Evolutionary conservation across 306 rosid species (phyloP).

Genomic region (Rosa multiflora): DNA sequence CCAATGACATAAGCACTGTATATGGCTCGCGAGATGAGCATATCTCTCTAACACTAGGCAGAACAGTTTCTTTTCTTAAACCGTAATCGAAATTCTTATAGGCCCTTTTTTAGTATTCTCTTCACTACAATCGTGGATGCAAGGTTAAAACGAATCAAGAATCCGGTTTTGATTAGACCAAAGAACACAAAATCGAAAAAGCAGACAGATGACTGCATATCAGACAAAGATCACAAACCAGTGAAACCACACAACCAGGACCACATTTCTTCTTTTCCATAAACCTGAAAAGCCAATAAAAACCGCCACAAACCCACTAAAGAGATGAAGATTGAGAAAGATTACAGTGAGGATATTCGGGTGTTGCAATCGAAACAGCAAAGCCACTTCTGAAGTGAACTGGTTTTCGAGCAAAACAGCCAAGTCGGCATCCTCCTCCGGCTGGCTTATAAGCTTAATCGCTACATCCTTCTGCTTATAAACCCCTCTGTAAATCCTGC

Average conservation of each 20-base stretch:
- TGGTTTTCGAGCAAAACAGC: constrained; percentile 78
- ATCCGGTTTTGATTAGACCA: neutral
- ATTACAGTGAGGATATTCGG: constrained; percentile 85
- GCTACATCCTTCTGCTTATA: constrained; percentile 85
- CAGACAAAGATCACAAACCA: constrained; percentile 16
- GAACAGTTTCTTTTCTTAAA: neutral
- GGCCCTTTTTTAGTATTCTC: neutral
- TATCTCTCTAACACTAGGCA: neutral
- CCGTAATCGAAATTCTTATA: neutral
- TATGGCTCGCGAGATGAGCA: neutral
- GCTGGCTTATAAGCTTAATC: constrained; percentile 82
- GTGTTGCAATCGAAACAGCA: constrained; percentile 67
- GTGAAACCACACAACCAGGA: constrained; percentile 2
- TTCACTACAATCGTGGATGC: neutral
- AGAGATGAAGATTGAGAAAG: neutral
- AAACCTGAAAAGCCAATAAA: constrained; percentile 2
- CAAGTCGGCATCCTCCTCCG: constrained; percentile 75
- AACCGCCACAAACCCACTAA: neutral
- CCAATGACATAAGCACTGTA: neutral
- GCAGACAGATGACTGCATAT: constrained; percentile 3
- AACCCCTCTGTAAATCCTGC: constrained; percentile 87
- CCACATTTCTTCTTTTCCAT: neutral
- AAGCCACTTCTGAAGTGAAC: constrained; percentile 82
- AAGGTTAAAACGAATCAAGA: constrained; percentile 3
- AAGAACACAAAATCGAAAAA: constrained; percentile 6